phyloP scores from a whole-genome alignment of 2,329 filamentous ascomycete species.

The Ploettnerulaceae sp. region DNA sequence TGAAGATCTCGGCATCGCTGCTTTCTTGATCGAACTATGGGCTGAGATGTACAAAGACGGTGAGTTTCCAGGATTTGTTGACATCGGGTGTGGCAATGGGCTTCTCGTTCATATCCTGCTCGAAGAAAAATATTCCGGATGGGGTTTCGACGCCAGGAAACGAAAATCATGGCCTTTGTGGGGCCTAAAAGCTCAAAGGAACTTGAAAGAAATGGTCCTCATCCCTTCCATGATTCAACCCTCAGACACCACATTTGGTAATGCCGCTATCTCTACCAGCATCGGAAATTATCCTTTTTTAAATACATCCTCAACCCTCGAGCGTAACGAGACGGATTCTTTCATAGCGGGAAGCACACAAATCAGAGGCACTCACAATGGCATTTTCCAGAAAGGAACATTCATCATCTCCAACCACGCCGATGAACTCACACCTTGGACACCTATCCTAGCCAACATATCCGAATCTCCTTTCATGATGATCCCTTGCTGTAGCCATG shows the following conservation, averaged over 20 bases:
- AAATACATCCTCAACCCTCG: constrained; percentile 8
- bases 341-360: too few species aligned
- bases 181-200: constrained; percentile 41
- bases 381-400: constrained; percentile 65
- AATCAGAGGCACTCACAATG: constrained; percentile 44
- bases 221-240: constrained; percentile 43
- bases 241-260: background rate
- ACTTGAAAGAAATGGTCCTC: constrained; percentile 55
- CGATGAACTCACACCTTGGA: constrained; percentile 95
- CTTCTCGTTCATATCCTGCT: constrained; percentile 79
- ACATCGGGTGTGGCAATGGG: constrained; percentile 94
- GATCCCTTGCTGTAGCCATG: constrained; percentile 93
- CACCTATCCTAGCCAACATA: constrained; percentile 75
- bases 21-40: constrained; percentile 93
- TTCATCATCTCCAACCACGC: constrained; percentile 98
- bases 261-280: background rate
- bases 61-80: constrained; percentile 81
- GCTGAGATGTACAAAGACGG: constrained; percentile 63
- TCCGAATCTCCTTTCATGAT: constrained; percentile 79
- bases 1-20: constrained; percentile 85
- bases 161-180: constrained; percentile 84
- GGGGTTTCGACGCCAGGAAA: constrained; percentile 85
- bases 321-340: too few species aligned
- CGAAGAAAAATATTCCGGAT: constrained; percentile 75
- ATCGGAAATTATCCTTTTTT: background rate